Evolutionary conservation across 768 basidiomycete genomes (phyloP).

Genomic region (Collybiopsis confluens): DNA sequence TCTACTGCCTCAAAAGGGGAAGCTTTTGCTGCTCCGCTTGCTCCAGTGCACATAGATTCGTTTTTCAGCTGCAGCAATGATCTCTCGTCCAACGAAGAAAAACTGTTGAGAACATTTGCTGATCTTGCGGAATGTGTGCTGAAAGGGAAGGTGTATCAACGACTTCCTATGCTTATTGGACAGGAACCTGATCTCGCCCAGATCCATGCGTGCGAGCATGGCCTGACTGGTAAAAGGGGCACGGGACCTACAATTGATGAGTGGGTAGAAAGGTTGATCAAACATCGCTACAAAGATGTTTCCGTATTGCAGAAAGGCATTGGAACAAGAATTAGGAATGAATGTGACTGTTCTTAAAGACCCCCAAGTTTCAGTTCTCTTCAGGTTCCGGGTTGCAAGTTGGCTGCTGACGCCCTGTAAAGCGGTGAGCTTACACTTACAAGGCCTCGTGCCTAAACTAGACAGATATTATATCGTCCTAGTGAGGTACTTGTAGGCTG

Average conservation of each 20-base stretch:
- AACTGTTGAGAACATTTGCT: background rate
- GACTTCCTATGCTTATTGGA: background rate
- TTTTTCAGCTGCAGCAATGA: background rate
- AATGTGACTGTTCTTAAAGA: too few relatives aligned
- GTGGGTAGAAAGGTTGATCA: background rate
- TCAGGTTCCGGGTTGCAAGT: too few relatives aligned
- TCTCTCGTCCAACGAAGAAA: background rate
- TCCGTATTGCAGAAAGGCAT: too few relatives aligned
- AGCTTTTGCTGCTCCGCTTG: background rate
- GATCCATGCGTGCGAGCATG: background rate
- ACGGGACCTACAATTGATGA: background rate
- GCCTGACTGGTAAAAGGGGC: background rate
- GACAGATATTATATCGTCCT: too few relatives aligned
- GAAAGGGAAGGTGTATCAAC: background rate
- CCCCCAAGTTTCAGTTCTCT: too few relatives aligned
- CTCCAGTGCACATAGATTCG: background rate
- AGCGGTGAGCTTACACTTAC: too few relatives aligned
- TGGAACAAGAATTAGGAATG: too few relatives aligned
- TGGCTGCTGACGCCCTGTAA: too few relatives aligned
- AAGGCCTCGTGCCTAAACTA: too few relatives aligned
- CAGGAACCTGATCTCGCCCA: background rate
- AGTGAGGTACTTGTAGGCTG: too few relatives aligned
- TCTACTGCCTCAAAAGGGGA: background rate
- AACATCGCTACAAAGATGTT: too few relatives aligned
- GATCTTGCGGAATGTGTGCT: background rate